Conservation (phyloP, 495 filamentous ascomycete species). For the Penicillium cataractarum region DNA sequence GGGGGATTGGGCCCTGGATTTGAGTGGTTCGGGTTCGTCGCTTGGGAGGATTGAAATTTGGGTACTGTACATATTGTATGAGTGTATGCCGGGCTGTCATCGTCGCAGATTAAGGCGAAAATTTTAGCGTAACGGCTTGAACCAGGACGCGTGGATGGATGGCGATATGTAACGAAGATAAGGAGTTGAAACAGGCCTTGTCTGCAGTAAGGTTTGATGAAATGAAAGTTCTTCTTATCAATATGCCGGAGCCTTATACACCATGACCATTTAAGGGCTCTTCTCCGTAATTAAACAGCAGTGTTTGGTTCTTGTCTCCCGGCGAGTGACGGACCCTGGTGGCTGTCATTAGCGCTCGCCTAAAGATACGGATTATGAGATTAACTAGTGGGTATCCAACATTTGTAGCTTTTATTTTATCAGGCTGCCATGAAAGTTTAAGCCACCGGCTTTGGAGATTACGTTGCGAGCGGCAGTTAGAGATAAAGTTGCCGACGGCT, state of each 20-base stretch:
- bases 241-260: background rate
- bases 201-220: background rate
- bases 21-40: too few species aligned
- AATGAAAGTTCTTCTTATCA: background rate
- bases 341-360: background rate
- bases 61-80: too few species aligned
- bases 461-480: background rate
- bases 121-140: background rate
- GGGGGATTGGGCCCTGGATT: too few species aligned
- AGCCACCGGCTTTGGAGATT: background rate
- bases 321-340: too few species aligned
- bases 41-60: background rate
- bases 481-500: conserved; percentile 3
- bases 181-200: background rate
- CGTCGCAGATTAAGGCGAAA: background rate
- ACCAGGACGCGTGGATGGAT: background rate
- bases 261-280: background rate
- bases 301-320: background rate
- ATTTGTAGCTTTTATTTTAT: too few species aligned
- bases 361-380: background rate
- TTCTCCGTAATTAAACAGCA: background rate
- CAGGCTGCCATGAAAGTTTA: background rate
- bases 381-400: background rate
- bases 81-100: background rate
- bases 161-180: background rate